A percentile compares a stretch with the other conserved stretches of the same genome.
phyloP scores from a whole-genome alignment of 306 rosid species.

The Cucurbita argyrosperma region DNA sequence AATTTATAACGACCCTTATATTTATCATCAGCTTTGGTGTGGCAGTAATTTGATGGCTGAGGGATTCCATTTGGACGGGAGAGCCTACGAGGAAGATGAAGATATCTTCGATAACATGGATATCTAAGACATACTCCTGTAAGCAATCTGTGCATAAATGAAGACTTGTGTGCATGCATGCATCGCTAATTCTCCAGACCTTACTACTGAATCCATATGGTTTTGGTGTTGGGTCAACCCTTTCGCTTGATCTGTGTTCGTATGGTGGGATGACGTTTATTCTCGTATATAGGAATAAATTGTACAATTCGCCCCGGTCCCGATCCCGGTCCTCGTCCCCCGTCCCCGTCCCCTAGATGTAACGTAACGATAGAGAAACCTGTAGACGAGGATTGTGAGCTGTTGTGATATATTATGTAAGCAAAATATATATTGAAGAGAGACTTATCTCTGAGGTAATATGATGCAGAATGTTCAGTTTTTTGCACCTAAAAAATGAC shows the following conservation, averaged over 20 bases:
- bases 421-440: not conserved
- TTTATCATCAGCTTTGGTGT: conserved; percentile 2
- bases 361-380: not conserved
- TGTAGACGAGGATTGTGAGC: not conserved
- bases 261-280: not conserved
- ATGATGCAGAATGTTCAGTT: not conserved
- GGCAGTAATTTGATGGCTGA: conserved; percentile 69
- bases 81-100: conserved; percentile 43
- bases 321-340: not conserved
- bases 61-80: conserved; percentile 40
- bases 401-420: not conserved
- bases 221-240: not conserved
- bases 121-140: conserved; percentile 29
- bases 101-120: conserved; percentile 82
- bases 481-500: too few relatives aligned
- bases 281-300: conserved; percentile 4
- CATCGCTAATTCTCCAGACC: not conserved
- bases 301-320: not conserved
- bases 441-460: not conserved
- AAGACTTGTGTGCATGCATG: not conserved
- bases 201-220: not conserved
- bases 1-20: not conserved
- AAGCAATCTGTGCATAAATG: not conserved
- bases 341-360: not conserved
- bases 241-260: not conserved